These are phyloP conservation scores for Limnanthes douglasii DNA, from an alignment of 345 rosid species.

Conservation along the genomic window DNA sequence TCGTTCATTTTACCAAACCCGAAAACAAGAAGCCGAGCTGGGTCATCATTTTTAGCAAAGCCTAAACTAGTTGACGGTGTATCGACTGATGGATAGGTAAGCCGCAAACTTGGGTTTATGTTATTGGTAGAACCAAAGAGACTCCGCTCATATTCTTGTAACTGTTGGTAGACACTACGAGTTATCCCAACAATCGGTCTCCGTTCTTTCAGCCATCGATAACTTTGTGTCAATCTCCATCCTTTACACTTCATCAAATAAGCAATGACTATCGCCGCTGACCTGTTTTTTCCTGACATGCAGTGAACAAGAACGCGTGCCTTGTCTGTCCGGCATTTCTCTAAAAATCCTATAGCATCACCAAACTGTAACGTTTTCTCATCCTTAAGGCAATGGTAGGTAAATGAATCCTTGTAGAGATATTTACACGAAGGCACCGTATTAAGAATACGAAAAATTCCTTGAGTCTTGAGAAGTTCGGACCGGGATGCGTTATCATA, in stretches of 20 bases:
- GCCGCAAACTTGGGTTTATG: background rate
- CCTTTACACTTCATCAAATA: slow-evolving; percentile 85
- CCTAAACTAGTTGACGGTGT: slow-evolving; percentile 3
- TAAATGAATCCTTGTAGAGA: slow-evolving; percentile 90
- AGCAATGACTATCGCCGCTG: slow-evolving; percentile 82
- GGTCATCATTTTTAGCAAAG: slow-evolving; percentile 15
- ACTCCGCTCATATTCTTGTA: slow-evolving; percentile 42
- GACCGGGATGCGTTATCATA: slow-evolving; percentile 98
- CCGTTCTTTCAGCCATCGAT: slow-evolving; percentile 85
- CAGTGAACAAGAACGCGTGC: slow-evolving; percentile 98
- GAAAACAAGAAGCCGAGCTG: slow-evolving; percentile 39
- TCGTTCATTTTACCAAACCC: slow-evolving; percentile 42
- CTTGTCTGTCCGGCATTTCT: slow-evolving; percentile 85
- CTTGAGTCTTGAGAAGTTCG: slow-evolving; percentile 80
- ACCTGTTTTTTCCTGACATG: slow-evolving; percentile 98
- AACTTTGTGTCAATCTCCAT: slow-evolving; percentile 78
- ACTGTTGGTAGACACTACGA: slow-evolving; percentile 44
- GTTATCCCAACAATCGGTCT: slow-evolving; percentile 52
- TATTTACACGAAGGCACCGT: slow-evolving; percentile 91
- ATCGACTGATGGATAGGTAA: slow-evolving; percentile 2
- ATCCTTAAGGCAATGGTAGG: slow-evolving; percentile 78
- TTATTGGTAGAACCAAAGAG: slow-evolving; percentile 12
- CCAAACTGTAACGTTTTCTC: slow-evolving; percentile 67
- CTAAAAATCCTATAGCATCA: slow-evolving; percentile 76
- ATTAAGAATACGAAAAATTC: slow-evolving; percentile 83